Evolutionary conservation across 2,329 filamentous ascomycete genomes (phyloP).

Genomic region (Xylariaceae sp.): DNA sequence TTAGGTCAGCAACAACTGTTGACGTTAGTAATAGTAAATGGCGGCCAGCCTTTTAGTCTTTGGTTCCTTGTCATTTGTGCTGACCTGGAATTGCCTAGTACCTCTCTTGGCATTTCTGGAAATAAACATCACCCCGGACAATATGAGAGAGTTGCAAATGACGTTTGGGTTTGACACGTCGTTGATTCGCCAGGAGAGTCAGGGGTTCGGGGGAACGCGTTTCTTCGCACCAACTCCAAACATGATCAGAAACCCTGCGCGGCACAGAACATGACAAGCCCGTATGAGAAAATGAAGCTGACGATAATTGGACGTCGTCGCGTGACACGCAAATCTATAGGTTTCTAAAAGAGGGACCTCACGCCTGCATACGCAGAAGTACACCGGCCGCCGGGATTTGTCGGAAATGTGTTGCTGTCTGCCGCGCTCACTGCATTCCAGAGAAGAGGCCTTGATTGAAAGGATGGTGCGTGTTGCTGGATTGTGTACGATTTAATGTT

Average conservation of each 20-base stretch:
- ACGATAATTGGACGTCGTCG: slow-evolving; percentile 32
- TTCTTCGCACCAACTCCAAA: slow-evolving; percentile 40
- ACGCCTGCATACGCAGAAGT: slow-evolving; percentile 9
- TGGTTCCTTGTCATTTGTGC: background rate
- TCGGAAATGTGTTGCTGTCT: background rate
- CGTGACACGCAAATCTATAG: slow-evolving; percentile 8
- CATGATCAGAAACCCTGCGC: slow-evolving; percentile 34
- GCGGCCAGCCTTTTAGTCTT: background rate
- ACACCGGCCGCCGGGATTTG: slow-evolving; percentile 2
- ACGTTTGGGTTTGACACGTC: slow-evolving; percentile 34
- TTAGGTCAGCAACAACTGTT: background rate
- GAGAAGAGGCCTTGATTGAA: background rate
- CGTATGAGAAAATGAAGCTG: slow-evolving; percentile 26
- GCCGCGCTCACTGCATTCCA: slow-evolving; percentile 7
- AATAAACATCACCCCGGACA: slow-evolving; percentile 5
- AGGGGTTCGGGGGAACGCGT: slow-evolving; percentile 37
- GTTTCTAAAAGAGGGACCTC: background rate
- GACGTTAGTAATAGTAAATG: background rate
- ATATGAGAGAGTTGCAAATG: slow-evolving; percentile 17
- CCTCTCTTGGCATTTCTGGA: background rate
- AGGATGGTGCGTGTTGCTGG: background rate
- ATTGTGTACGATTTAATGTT: background rate
- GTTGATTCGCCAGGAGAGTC: slow-evolving; percentile 36
- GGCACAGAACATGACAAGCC: slow-evolving; percentile 36
- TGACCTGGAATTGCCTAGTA: background rate